Conservation (phyloP, 1,139 yeast species). For the Yamadazyma sp. region DNA sequence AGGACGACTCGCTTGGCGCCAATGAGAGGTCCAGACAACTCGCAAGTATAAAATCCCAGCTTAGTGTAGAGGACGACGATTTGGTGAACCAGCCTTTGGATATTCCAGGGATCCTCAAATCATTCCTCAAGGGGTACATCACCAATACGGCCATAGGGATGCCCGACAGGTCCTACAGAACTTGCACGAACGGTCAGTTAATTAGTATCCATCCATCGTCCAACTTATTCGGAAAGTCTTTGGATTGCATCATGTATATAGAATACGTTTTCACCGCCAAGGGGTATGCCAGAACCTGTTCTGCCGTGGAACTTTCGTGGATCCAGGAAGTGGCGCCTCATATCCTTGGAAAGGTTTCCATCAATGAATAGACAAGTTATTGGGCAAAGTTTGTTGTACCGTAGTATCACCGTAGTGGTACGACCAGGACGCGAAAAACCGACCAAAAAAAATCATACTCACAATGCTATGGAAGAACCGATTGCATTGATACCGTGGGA, state of each 20-base stretch:
- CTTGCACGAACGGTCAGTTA: conserved; percentile 75
- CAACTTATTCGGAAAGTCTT: conserved; percentile 72
- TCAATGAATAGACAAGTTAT: conserved; percentile 15
- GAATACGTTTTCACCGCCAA: conserved; percentile 92
- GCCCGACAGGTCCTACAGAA: conserved; percentile 92
- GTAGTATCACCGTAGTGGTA: not conserved
- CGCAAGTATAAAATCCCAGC: conserved; percentile 22
- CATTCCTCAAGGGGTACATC: conserved; percentile 79
- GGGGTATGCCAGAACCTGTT: conserved; percentile 88
- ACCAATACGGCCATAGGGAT: conserved; percentile 89
- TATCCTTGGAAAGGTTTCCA: conserved; percentile 40
- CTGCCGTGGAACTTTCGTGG: conserved; percentile 85
- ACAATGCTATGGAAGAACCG: conserved; percentile 11
- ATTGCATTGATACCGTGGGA: conserved; percentile 18
- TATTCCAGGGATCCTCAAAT: conserved; percentile 63
- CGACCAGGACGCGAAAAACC: too few species aligned
- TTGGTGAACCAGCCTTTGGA: conserved; percentile 37
- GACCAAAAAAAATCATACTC: not conserved
- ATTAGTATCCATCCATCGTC: conserved; percentile 93
- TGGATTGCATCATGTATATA: conserved; percentile 89
- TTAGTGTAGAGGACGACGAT: conserved; percentile 23
- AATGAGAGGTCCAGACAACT: conserved; percentile 29
- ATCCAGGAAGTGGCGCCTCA: conserved; percentile 81
- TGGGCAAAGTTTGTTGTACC: too few species aligned
- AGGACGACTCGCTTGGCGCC: conserved; percentile 32